phyloP scores from a whole-genome alignment of 2,329 filamentous ascomycete species.

The Ascochyta viciae-villosae region DNA sequence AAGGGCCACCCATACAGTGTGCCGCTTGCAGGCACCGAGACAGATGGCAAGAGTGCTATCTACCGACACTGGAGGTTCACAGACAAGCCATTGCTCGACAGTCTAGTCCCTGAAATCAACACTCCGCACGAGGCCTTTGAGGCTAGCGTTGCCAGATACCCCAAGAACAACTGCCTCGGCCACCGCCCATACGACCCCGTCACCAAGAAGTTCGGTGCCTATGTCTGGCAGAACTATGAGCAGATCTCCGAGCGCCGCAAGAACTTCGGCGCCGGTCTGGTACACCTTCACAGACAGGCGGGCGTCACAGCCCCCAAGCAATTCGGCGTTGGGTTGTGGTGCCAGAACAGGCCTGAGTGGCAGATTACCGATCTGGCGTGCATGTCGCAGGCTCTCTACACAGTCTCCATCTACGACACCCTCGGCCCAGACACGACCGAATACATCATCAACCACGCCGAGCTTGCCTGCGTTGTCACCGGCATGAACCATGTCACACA shows the following conservation, averaged over 20 bases:
- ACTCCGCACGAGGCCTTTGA: constrained; percentile 87
- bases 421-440: constrained; percentile 89
- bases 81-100: constrained; percentile 64
- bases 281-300: constrained; percentile 77
- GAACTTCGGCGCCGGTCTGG: constrained; percentile 84
- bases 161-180: constrained; percentile 78
- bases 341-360: constrained; percentile 88
- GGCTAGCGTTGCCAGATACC: constrained; percentile 62
- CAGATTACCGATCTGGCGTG: constrained; percentile 85
- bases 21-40: constrained; percentile 75
- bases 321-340: constrained; percentile 83
- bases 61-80: constrained; percentile 85
- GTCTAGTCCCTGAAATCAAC: constrained; percentile 66
- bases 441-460: constrained; percentile 93
- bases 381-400: constrained; percentile 85
- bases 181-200: constrained; percentile 78
- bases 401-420: constrained; percentile 95
- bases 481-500: constrained; percentile 82
- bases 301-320: constrained; percentile 67
- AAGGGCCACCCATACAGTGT: constrained; percentile 80
- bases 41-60: constrained; percentile 73
- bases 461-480: constrained; percentile 76
- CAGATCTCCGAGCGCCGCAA: constrained; percentile 80
- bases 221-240: constrained; percentile 82
- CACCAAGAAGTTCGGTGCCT: constrained; percentile 77